Evolutionary conservation across 768 basidiomycete genomes (phyloP).

Genomic region (Hericium coralloides): DNA sequence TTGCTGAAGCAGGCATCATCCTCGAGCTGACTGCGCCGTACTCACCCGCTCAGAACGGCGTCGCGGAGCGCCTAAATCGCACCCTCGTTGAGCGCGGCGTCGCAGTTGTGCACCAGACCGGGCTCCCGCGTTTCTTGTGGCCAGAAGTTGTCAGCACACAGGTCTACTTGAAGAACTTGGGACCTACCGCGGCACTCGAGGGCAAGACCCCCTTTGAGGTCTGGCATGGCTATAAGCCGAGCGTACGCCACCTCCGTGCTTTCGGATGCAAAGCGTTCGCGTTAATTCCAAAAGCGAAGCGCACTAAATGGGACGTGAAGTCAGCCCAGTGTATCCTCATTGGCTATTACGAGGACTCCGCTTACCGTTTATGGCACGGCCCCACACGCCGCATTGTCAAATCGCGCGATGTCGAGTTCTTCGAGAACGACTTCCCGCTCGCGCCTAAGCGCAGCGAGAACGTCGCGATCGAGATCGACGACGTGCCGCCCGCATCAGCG

Average conservation of each 20-base stretch:
- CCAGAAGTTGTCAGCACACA: background rate
- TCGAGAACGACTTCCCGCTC: constrained; percentile 9
- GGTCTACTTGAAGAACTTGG: background rate
- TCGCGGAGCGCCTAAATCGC: constrained; percentile 27
- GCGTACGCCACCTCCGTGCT: constrained; percentile 17
- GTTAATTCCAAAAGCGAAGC: constrained; percentile 9
- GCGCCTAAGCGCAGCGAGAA: background rate
- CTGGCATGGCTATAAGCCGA: constrained; percentile 11
- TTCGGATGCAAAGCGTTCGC: constrained; percentile 19
- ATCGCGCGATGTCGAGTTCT: constrained; percentile 15
- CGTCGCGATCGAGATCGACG: background rate
- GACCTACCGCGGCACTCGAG: background rate
- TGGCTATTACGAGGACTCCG: constrained; percentile 16
- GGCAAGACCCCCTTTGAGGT: background rate
- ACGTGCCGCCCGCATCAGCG: background rate
- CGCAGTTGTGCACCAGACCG: constrained; percentile 2
- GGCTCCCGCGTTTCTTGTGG: constrained; percentile 1
- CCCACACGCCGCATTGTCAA: background rate
- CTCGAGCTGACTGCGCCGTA: constrained; percentile 23
- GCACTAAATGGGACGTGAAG: constrained; percentile 14
- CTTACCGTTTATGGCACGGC: constrained; percentile 17
- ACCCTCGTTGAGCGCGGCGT: constrained; percentile 18
- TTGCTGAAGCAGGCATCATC: background rate
- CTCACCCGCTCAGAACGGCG: constrained; percentile 30
- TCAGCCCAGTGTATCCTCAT: constrained; percentile 17